Conservation (phyloP, 257 asterid species). For the Oldenlandia corymbosa region DNA sequence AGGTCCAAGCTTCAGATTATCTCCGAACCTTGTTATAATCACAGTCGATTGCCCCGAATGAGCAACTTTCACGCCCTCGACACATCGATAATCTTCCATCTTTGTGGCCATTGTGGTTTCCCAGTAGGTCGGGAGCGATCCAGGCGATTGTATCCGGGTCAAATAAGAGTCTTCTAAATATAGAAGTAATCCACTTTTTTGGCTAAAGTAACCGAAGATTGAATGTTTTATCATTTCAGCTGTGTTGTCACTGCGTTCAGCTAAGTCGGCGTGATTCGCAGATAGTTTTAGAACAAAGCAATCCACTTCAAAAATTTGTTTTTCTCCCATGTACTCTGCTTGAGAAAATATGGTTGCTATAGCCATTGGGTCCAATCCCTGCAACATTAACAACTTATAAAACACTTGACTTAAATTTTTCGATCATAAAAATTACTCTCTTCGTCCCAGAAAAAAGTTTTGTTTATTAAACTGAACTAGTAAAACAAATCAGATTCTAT, state of each 20-base stretch:
- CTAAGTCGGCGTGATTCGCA: conserved; percentile 48
- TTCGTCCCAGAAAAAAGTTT: too few relatives aligned
- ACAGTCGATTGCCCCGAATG: conserved; percentile 72
- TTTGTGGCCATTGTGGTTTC: conserved; percentile 65
- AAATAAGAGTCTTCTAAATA: conserved; percentile 72
- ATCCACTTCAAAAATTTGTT: conserved; percentile 45
- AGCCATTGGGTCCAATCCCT: conserved; percentile 75
- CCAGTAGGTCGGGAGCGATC: conserved; percentile 72
- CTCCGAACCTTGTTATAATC: conserved; percentile 65
- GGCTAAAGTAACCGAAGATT: conserved; percentile 71
- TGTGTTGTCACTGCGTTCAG: conserved; percentile 64
- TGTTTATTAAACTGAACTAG: too few relatives aligned
- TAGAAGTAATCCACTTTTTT: conserved; percentile 59
- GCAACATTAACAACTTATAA: too few relatives aligned
- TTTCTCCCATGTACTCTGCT: conserved; percentile 79
- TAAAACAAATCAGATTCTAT: too few relatives aligned
- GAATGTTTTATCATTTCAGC: conserved; percentile 86
- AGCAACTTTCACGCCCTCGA: conserved; percentile 66
- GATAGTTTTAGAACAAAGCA: conserved; percentile 74
- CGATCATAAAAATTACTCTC: too few relatives aligned
- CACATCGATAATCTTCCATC: conserved; percentile 57
- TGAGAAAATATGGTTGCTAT: conserved; percentile 57
- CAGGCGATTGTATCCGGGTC: conserved; percentile 70
- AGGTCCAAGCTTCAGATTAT: conserved; percentile 47
- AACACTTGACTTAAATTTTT: too few relatives aligned